Evolutionary conservation across 306 rosid genomes (phyloP).

Genomic region (Benincasa hispida): DNA sequence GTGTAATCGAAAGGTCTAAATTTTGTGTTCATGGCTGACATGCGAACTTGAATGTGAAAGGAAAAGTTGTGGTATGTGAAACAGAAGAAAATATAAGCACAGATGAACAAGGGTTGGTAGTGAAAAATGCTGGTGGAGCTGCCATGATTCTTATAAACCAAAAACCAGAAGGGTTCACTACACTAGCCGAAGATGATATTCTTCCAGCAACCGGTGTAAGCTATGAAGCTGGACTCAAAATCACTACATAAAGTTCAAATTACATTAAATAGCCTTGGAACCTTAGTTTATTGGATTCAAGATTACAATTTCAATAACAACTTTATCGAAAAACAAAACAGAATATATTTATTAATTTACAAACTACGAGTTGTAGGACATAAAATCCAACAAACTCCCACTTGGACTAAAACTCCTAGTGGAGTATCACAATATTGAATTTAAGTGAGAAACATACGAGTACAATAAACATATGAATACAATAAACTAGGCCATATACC

Average conservation of each 20-base stretch:
- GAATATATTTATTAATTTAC: too few relatives aligned
- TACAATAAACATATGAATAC: too few relatives aligned
- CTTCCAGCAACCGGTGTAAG: background rate
- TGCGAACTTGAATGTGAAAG: background rate
- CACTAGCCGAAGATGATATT: slow-evolving; percentile 1
- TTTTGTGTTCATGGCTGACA: background rate
- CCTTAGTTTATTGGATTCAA: too few relatives aligned
- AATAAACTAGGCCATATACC: too few relatives aligned
- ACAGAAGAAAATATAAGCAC: background rate
- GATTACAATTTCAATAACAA: too few relatives aligned
- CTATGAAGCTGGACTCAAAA: background rate
- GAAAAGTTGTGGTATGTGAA: slow-evolving; percentile 1
- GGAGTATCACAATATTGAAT: too few relatives aligned
- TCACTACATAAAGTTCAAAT: background rate
- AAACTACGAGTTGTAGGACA: too few relatives aligned
- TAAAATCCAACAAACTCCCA: too few relatives aligned
- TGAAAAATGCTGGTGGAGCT: slow-evolving; percentile 1
- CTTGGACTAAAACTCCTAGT: too few relatives aligned
- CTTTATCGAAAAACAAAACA: too few relatives aligned
- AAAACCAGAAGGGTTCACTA: background rate
- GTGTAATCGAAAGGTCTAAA: background rate
- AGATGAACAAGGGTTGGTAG: background rate
- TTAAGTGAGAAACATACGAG: too few relatives aligned
- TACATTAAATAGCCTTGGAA: too few relatives aligned
- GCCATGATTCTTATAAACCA: background rate